Evolutionary conservation across 345 rosid genomes (phyloP).

Genomic region (Dipteronia sinensis): DNA sequence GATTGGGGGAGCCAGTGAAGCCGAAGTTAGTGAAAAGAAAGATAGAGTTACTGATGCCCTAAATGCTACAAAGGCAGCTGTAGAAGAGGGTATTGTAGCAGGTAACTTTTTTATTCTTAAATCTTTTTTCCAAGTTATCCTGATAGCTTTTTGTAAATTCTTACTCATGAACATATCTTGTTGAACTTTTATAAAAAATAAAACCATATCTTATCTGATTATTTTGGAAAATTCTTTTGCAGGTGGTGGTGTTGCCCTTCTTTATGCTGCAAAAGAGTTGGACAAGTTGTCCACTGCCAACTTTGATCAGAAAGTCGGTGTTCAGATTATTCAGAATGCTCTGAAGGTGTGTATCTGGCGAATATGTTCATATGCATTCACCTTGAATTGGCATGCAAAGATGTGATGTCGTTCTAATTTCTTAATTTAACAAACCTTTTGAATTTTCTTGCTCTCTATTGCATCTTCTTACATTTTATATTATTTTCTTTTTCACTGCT

Average conservation of each 20-base stretch:
- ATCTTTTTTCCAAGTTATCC: background rate
- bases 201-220: too few relatives aligned
- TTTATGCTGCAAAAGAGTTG: conserved; percentile 85
- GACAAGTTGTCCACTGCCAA: conserved; percentile 84
- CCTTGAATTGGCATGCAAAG: background rate
- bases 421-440: background rate
- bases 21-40: conserved; percentile 89
- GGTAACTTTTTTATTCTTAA: conserved; percentile 40
- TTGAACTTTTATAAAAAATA: background rate
- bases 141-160: background rate
- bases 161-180: background rate
- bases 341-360: conserved; percentile 58
- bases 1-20: conserved; percentile 99
- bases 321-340: conserved; percentile 95
- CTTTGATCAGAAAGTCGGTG: conserved; percentile 93
- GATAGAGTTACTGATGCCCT: conserved; percentile 96
- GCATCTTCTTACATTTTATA: background rate
- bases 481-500: background rate
- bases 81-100: conserved; percentile 98
- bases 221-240: conserved; percentile 2
- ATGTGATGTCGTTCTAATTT: background rate
- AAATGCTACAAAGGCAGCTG: conserved; percentile 98
- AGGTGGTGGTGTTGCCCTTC: conserved; percentile 98
- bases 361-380: background rate
- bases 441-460: background rate